These are phyloP conservation scores for Blastobotrys malaysiensis DNA, from an alignment of 1,139 yeast species.

Conservation along the genomic window DNA sequence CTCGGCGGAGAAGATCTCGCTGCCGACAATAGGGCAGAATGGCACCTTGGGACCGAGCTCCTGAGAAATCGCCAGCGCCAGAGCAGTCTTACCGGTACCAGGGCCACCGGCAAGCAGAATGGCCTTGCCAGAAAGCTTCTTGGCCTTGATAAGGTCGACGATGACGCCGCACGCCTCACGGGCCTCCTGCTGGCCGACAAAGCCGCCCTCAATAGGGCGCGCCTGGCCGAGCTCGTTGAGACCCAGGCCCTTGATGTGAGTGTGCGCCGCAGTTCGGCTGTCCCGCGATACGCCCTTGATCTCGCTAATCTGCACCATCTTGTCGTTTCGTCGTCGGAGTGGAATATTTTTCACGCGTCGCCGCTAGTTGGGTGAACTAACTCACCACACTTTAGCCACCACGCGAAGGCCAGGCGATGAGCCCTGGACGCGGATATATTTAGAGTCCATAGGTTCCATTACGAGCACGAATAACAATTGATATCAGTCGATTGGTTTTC, in stretches of 20 bases:
- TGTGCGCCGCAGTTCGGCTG: constrained; percentile 90
- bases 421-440: no score
- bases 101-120: constrained; percentile 94
- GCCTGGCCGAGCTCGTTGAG: constrained; percentile 88
- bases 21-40: constrained; percentile 95
- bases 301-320: constrained; percentile 81
- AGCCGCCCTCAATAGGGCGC: constrained; percentile 83
- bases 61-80: constrained; percentile 93
- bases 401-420: no score
- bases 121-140: constrained; percentile 96
- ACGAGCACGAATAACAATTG: no score
- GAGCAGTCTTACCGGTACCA: constrained; percentile 96
- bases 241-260: constrained; percentile 94
- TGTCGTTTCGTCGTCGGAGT: not conserved
- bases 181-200: constrained; percentile 91
- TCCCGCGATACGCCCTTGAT: constrained; percentile 63
- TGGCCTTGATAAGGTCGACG: constrained; percentile 88
- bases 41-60: constrained; percentile 98
- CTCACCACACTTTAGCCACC: not conserved
- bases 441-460: no score
- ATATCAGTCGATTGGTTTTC: no score
- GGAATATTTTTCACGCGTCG: not conserved
- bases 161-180: constrained; percentile 97
- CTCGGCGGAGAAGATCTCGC: constrained; percentile 93
- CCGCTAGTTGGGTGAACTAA: not conserved